Base-by-base conservation (phyloP, 2,329 filamentous ascomycete species). In the Alternaria metachromatica region DNA sequence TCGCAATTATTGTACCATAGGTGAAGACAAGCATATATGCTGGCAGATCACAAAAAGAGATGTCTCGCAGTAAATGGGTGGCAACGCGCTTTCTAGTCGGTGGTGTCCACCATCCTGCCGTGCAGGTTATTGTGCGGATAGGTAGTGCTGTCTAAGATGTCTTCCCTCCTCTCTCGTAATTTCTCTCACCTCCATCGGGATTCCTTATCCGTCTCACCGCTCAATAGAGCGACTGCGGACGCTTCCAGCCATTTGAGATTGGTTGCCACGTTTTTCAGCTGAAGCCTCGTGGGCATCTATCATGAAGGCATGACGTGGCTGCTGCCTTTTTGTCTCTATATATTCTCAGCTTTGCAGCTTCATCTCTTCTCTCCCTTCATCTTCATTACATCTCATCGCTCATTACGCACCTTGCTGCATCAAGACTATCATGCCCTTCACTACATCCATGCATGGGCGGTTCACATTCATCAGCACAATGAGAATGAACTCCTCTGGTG, bases 361-460 rank as follows among this genome's bases (percentile, higher is more conserved):
- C 33, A 12, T 37, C 3, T 23, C 20, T 15, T 37, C 18, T n/a
- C 9, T 18, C 25, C 30, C 20, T 53, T 12, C 9, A 23, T 41
- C 15, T 2, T 25, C 9, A 7, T 21, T 8, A 18, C 3, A 13
- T 30, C 33, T 25, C 20, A 15, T 23, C 15, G 1, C 49, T 23
- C 10, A 3, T 8, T 2, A 6, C 3, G 28, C 9, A 15, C 0
- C 0, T 9, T 37, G 28, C 20, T 0, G 13, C 21, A 11, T 23
- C 30, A 12, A 25, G 3, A 12, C 9, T 12, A 23, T 7, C 9
- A 15, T 18, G 20, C 6, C 5, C 30, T 25, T 37, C 30, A 53
- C 28, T 37, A 7, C 15, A 2, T 8, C 13, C 20, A 18, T 15
- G 18, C 13, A 37, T 51, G 49, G 18, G 13, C 13, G 1, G 11